Conservation (phyloP, 768 basidiomycete genomes). For the Leucogyrophana mollusca region DNA sequence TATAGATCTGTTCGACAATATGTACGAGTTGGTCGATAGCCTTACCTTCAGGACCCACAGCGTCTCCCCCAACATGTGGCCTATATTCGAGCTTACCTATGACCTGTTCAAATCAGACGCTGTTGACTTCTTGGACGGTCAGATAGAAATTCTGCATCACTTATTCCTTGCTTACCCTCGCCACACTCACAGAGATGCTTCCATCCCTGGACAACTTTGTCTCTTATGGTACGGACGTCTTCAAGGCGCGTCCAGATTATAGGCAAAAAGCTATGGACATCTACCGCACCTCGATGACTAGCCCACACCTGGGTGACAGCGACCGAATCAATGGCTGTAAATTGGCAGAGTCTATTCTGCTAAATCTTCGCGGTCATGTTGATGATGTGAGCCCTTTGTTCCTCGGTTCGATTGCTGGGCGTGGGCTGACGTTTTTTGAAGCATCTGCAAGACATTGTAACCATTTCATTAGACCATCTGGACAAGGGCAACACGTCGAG, state of each 20-base stretch:
- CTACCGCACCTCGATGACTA: constrained; percentile 71
- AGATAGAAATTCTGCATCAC: constrained; percentile 8
- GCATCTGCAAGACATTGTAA: constrained; percentile 66
- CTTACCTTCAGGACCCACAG: constrained; percentile 78
- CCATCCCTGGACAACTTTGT: constrained; percentile 88
- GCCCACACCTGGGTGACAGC: constrained; percentile 73
- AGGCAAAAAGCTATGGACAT: constrained; percentile 80
- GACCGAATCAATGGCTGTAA: constrained; percentile 85
- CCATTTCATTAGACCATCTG: constrained; percentile 55
- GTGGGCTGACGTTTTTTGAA: constrained; percentile 22
- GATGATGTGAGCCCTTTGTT: constrained; percentile 61
- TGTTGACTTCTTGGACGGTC: constrained; percentile 84
- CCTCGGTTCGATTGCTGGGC: constrained; percentile 3
- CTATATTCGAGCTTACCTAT: constrained; percentile 81
- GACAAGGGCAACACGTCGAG: constrained; percentile 61
- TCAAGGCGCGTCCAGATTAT: constrained; percentile 74
- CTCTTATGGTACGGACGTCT: constrained; percentile 74
- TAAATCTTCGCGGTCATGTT: constrained; percentile 73
- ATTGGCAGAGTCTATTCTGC: constrained; percentile 76
- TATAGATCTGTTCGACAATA: constrained; percentile 83
- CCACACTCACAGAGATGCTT: constrained; percentile 64
- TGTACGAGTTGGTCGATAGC: constrained; percentile 83
- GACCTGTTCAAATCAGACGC: constrained; percentile 80
- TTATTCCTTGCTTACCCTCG: background rate
- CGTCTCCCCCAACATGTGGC: constrained; percentile 85